Base-by-base conservation (phyloP, 352 stramenopile species). In the Globisporangium abappressorium region DNA sequence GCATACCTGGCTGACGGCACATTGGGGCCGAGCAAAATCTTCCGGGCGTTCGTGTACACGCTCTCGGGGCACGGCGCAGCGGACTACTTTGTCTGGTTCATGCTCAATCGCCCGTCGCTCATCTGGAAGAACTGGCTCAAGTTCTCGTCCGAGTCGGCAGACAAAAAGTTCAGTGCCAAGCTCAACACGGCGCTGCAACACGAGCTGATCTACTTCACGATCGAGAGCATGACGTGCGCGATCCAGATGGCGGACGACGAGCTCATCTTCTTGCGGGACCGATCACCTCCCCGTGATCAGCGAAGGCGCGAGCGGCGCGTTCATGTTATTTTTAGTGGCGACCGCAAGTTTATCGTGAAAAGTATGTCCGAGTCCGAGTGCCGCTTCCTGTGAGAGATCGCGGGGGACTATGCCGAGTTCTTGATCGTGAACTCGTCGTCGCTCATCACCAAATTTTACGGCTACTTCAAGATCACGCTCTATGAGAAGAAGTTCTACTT, bases 301-400 rank as follows among this genome's bases (percentile, higher is more conserved):
- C 38, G 91, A 96, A 78, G 91, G 91, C n/a, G 86, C 89, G 7
- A 96, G 88, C 57, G 88, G 88, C 36, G 91, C 88, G n/a, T 98
- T 97, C 73, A 84, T 98, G 67, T 98, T n/a, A n/a, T 97, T 58
- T 97, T 97, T 66, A 95, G 82, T 55, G 87, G 89, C 3, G 90
- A 97, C 72, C 92, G 92, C 64, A 84, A 85, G 59, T 97, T 96
- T 67, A 94, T 98, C 58, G 89, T 97, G n/a, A 98, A 98, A 76
- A 95, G 84, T 2, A 93, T 97, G 77, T 78, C 77, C n/a, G 78
- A 95, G 47, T 65, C 74, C 11, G 92, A 98, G 76, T 88, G 81
- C 7, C 76, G 85, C 2, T 94, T 94, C 57, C 70, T 98, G 38
- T 87, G 85, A 33, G 75, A 91, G 38, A 97, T 98, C 53, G 82